Conservation (phyloP, 208 protist species). For the Acanthamoeba rhysodes region DNA sequence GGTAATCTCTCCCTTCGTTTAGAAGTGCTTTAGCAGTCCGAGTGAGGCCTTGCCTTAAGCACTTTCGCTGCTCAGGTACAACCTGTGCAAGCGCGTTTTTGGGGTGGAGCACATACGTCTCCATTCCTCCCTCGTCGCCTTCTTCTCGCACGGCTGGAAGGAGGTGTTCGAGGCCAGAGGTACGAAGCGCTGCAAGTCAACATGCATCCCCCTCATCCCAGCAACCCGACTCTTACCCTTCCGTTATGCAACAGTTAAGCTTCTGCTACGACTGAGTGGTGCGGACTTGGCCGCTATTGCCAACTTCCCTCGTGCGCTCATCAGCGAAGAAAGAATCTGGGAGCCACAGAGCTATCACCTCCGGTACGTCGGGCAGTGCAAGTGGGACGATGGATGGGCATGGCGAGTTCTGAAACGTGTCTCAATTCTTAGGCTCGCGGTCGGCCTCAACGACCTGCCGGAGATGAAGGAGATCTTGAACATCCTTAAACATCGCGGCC, state of each 20-base stretch:
- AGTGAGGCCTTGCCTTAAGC: too few species aligned
- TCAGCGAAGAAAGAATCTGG: background rate
- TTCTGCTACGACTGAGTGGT: background rate
- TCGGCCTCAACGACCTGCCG: conserved; percentile 19
- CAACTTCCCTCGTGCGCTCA: background rate
- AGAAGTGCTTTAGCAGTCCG: too few species aligned
- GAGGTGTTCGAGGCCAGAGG: background rate
- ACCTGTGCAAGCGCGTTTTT: background rate
- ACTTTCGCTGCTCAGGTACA: background rate
- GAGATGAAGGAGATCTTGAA: conserved; percentile 35
- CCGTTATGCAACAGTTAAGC: background rate
- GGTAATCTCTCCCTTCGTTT: background rate
- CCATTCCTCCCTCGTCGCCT: background rate
- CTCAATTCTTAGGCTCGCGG: background rate
- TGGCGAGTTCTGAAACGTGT: background rate
- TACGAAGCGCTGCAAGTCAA: background rate
- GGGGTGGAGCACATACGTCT: background rate
- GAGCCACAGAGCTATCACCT: conserved; percentile 31
- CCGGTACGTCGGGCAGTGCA: background rate
- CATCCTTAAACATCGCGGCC: background rate
- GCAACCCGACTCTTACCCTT: too few species aligned
- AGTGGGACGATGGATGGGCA: background rate
- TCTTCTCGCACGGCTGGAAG: background rate
- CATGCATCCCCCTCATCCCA: background rate
- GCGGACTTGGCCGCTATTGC: background rate